These are phyloP conservation scores for Mortierella alpina DNA, from an alignment of 192 early-diverging fungal species.

Conservation along the genomic window DNA sequence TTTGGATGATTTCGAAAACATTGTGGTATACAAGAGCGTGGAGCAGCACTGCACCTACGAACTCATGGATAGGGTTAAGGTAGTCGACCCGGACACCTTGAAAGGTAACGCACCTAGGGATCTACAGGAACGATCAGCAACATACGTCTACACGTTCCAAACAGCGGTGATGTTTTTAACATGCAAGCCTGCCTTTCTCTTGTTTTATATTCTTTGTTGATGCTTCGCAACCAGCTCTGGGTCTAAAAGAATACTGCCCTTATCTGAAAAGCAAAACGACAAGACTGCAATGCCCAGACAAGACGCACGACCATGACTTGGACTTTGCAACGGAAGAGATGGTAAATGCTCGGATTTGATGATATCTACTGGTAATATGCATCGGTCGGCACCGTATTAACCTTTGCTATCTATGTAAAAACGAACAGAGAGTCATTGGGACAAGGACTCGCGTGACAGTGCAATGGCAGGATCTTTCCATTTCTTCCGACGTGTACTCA, in stretches of 20 bases:
- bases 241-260: conserved; percentile 30
- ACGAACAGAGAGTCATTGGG: conserved; percentile 36
- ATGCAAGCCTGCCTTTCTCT: neutral
- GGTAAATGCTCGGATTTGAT: conserved; percentile 2
- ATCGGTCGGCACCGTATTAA: no score
- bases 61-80: conserved; percentile 38
- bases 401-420: neutral
- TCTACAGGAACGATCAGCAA: neutral
- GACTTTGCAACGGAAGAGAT: conserved; percentile 46
- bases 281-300: conserved; percentile 27
- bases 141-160: neutral
- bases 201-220: conserved; percentile 1
- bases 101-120: conserved; percentile 11
- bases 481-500: conserved; percentile 23
- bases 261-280: conserved; percentile 40
- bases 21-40: conserved; percentile 45
- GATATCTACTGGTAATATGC: neutral
- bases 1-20: conserved; percentile 51
- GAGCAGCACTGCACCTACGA: conserved; percentile 52
- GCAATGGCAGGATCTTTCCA: conserved; percentile 55
- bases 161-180: neutral
- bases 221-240: conserved; percentile 11
- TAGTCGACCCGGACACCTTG: conserved; percentile 21
- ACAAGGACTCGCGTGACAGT: conserved; percentile 47
- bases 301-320: conserved; percentile 20